These are phyloP conservation scores for Podospora fimiseda DNA, from an alignment of 495 filamentous ascomycete species.

Conservation along the genomic window DNA sequence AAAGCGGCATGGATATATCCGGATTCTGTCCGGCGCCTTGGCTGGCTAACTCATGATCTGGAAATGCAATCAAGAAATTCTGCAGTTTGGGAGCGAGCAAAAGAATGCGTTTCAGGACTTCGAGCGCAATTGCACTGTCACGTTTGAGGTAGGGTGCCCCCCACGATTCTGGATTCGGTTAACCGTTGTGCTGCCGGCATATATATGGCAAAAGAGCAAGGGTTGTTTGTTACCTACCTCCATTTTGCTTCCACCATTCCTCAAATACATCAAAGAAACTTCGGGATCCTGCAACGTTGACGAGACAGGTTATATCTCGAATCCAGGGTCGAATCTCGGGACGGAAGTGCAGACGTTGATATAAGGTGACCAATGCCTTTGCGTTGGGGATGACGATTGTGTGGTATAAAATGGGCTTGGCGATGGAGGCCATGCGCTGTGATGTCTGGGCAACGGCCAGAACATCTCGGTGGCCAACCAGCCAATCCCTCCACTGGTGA, in stretches of 20 bases:
- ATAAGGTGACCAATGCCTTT: conserved; percentile 18
- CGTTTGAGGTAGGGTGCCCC: conserved; percentile 1
- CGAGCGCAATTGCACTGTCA: conserved; percentile 12
- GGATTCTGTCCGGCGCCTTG: neutral
- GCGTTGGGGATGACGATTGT: conserved; percentile 25
- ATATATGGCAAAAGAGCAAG: neutral
- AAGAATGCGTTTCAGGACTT: conserved; percentile 20
- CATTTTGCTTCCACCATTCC: conserved; percentile 20
- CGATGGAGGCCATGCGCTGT: conserved; percentile 25
- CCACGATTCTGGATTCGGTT: conserved; percentile 18
- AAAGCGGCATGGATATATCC: conserved; percentile 7
- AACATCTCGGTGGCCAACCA: conserved; percentile 17
- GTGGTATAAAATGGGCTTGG: conserved; percentile 26
- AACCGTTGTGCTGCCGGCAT: conserved; percentile 6
- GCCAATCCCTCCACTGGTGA: conserved; percentile 27
- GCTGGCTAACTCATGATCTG: conserved; percentile 17
- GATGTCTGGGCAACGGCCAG: conserved; percentile 26
- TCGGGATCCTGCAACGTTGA: conserved; percentile 16
- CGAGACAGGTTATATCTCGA: conserved; percentile 24
- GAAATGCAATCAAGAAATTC: conserved; percentile 24
- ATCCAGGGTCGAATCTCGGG: conserved; percentile 26
- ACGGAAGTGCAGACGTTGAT: conserved; percentile 12
- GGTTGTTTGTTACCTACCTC: conserved; percentile 16
- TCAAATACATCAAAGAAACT: conserved; percentile 12
- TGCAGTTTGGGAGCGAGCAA: conserved; percentile 20